Evolutionary conservation across 75 land plant species (phyloP), one percentile per base, ranked within the genome.

Genomic region (Chamaecyparis obtusa): DNA sequence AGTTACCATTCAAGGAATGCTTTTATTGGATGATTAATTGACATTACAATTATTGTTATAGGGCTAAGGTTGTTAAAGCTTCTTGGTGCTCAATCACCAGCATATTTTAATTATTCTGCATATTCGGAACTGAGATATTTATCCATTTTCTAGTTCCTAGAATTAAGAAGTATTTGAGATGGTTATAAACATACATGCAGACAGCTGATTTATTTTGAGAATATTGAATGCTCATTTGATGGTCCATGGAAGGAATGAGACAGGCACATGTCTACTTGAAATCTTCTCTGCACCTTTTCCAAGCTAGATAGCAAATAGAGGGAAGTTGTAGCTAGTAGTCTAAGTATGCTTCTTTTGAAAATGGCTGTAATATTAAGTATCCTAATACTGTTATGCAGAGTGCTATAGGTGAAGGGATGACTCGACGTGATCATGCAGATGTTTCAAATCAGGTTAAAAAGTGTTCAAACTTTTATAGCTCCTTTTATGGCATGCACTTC

Each of bases 341-440:
- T 80, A 80, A 55, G 24, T 37, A 24, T 85, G 35, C 37, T 10
- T 15, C 5, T 14, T 19, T 60, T 37, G 55, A 51, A 87, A 83
- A 43, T 81, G 83, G 83, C 15, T 41, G n/a, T 81, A 81, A 19
- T n/a, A 43, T 81, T 43, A 9, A 81, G 27, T n/a, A 27, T 81
- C 46, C 41, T 39, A 32, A 48, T 84, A 56, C 67, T 55, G 64
- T 84, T 49, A 35, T 88, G 37, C 94, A 98, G 99, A 98, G 99
- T 95, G 99, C 99, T 76, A 98, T 98, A 92, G 99, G 99, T 74
- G 97, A 98, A 87, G 99, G 99, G 14, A 98, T 98, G 99, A 98
- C 99, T 81, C 96, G 99, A 32, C 92, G 94, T 82, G 99, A 98
- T 74, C 99, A 98, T 89, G 87, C 99, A 84, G 99, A 98, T 90